Evolutionary conservation across 2,329 filamentous ascomycete species (phyloP).

Genomic region (Clonostachys sp.): DNA sequence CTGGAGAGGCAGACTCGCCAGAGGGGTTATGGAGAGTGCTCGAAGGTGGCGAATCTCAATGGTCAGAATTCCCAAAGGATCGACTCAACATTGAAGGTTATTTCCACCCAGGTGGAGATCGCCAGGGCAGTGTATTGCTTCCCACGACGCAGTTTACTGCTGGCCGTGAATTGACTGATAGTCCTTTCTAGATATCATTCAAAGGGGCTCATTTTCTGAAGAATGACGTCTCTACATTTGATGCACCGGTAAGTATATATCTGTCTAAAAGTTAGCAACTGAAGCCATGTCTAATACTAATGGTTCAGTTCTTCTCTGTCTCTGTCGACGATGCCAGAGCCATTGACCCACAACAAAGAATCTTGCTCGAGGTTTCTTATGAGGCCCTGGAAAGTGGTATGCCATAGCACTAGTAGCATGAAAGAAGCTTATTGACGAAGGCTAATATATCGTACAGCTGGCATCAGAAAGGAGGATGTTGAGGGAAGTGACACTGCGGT

Average conservation of each 20-base stretch:
- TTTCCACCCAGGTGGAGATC: conserved; percentile 45
- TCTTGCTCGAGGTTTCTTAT: conserved; percentile 44
- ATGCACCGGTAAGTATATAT: conserved; percentile 35
- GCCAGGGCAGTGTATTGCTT: conserved; percentile 39
- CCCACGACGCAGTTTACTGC: conserved; percentile 1
- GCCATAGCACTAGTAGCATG: background rate
- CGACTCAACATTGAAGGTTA: conserved; percentile 49
- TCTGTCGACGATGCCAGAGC: conserved; percentile 44
- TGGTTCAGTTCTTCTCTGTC: conserved; percentile 42
- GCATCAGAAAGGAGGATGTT: conserved; percentile 35
- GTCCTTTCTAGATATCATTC: conserved; percentile 32
- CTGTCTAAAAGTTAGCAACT: background rate
- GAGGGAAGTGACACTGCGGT: conserved; percentile 39
- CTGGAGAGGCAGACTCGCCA: conserved; percentile 38
- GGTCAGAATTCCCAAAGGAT: conserved; percentile 40
- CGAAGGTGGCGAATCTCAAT: conserved; percentile 34
- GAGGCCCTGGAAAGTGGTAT: conserved; percentile 45
- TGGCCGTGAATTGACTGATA: conserved; percentile 6
- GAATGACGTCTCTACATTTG: conserved; percentile 39
- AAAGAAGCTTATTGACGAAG: background rate
- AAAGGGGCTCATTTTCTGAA: conserved; percentile 46
- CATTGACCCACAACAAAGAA: conserved; percentile 48
- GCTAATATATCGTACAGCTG: conserved; percentile 24
- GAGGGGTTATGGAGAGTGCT: conserved; percentile 45
- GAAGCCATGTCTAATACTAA: background rate